Base-by-base conservation (phyloP, 2,329 filamentous ascomycete genomes). In the Trichoderma sp. region DNA sequence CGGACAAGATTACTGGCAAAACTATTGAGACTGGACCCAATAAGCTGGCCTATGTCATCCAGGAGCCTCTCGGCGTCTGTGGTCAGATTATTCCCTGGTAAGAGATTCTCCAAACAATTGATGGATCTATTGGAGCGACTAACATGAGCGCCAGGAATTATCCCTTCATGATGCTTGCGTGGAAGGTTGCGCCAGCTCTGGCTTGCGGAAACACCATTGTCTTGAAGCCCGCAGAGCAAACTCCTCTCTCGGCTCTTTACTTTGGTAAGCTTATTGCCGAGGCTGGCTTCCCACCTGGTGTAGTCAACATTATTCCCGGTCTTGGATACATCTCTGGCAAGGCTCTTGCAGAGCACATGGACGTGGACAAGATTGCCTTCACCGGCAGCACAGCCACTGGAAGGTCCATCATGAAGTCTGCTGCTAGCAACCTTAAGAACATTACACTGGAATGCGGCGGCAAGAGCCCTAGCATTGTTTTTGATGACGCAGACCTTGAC, bases 1-100 rank as follows among this genome's bases (percentile, higher is more conserved):
- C 94, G 78, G 94, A 97, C 87, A 97, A 97, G 89, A 91, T 95
- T 76, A 89, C 91, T 83, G 94, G 94, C 81, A 93, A 94, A 86
- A 93, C 93, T 62, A 91, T 95, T 77, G 93, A 95, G 79, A 93
- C 93, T 77, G 87, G 89, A 79, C 88, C 89, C 64, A 91, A 93
- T 75, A 93, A 91, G 82, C 93, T 95, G 86, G 91, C 93, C 86
- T 94, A 95, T 87, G 93, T 93, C 76, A 85, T 92, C 80, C 91
- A 91, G 79, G 93, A 96, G 87, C 93, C 94, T 6, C 71, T 73
- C 4, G 74, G 74, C 21, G 74, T 94, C 68, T 94, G 93, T 83
- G 93, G 91, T 80, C 93, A 95, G 83, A 94, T 95, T 82, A 95
- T 95, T 80, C 93, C 93, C 74, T 94, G 93, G 71, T 73, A 73